Evolutionary conservation across 805 yeast species (phyloP).

Genomic region (Lipomyces sp.): DNA sequence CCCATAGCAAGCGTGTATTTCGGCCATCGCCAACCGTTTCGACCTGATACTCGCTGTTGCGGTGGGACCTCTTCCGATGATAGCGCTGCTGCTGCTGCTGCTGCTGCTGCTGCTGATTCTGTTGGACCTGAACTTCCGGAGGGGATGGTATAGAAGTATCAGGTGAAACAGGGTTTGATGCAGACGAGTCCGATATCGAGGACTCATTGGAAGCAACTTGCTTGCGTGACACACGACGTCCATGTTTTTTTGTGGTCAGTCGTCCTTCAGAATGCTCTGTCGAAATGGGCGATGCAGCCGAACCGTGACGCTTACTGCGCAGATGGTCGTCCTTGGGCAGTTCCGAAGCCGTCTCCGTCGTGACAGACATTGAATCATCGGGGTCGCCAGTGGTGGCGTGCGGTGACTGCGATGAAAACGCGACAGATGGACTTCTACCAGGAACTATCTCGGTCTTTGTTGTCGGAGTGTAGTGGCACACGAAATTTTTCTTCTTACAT

Average conservation of each 20-base stretch:
- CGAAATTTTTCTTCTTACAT: constrained; percentile 44
- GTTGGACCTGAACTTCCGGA: constrained; percentile 28
- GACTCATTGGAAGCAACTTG: not conserved
- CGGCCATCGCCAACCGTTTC: constrained; percentile 31
- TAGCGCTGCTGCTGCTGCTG: constrained; percentile 32
- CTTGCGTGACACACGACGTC: not conserved
- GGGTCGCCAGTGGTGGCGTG: constrained; percentile 7
- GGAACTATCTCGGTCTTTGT: constrained; percentile 28
- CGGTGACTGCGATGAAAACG: constrained; percentile 29
- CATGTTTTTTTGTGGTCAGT: not conserved
- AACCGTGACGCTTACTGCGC: constrained; percentile 4
- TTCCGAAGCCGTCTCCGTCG: constrained; percentile 5
- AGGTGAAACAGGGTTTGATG: constrained; percentile 20
- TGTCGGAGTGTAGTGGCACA: constrained; percentile 41
- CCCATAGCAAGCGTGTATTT: constrained; percentile 46
- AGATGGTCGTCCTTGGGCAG: constrained; percentile 4
- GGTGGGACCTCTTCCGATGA: constrained; percentile 29
- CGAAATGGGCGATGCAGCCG: constrained; percentile 4
- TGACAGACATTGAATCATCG: constrained; percentile 12
- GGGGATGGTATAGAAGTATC: constrained; percentile 27
- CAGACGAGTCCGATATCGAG: not conserved
- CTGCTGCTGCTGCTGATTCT: constrained; percentile 31
- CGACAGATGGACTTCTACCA: constrained; percentile 14
- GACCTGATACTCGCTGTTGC: constrained; percentile 27
- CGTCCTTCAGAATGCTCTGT: not conserved